phyloP scores from a whole-genome alignment of 257 asterid species.

The Solanum megistacrolobum region DNA sequence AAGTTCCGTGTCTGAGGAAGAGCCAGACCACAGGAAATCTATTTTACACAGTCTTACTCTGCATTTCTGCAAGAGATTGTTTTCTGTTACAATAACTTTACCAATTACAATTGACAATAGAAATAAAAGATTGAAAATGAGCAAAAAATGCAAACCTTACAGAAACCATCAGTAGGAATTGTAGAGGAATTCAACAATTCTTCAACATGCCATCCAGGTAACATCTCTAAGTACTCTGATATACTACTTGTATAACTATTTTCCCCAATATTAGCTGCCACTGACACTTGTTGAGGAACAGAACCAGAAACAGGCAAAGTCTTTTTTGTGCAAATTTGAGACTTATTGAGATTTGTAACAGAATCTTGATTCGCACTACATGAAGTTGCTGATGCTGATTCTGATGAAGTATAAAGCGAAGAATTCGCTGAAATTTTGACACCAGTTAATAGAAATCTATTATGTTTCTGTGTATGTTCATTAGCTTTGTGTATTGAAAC shows the following conservation, averaged over 20 bases:
- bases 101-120: no score
- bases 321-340: slow-evolving; percentile 13
- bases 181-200: slow-evolving; percentile 61
- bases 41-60: neutral
- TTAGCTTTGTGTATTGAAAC: slow-evolving; percentile 64
- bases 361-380: slow-evolving; percentile 10
- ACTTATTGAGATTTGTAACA: slow-evolving; percentile 17
- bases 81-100: neutral
- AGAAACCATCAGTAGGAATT: slow-evolving; percentile 28
- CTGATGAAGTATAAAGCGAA: slow-evolving; percentile 24
- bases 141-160: slow-evolving; percentile 35
- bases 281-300: slow-evolving; percentile 6
- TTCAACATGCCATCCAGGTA: slow-evolving; percentile 93
- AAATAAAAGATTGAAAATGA: neutral
- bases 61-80: neutral
- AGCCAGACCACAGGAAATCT: no score
- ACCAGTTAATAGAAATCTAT: slow-evolving; percentile 73
- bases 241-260: slow-evolving; percentile 40
- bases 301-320: neutral
- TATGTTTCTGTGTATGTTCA: slow-evolving; percentile 61
- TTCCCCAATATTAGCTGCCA: neutral
- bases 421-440: slow-evolving; percentile 48
- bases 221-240: slow-evolving; percentile 67
- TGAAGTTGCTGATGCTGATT: slow-evolving; percentile 11
- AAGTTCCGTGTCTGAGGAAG: no score